phyloP scores from a whole-genome alignment of 805 yeast species.

The Yamadazyma olivae region DNA sequence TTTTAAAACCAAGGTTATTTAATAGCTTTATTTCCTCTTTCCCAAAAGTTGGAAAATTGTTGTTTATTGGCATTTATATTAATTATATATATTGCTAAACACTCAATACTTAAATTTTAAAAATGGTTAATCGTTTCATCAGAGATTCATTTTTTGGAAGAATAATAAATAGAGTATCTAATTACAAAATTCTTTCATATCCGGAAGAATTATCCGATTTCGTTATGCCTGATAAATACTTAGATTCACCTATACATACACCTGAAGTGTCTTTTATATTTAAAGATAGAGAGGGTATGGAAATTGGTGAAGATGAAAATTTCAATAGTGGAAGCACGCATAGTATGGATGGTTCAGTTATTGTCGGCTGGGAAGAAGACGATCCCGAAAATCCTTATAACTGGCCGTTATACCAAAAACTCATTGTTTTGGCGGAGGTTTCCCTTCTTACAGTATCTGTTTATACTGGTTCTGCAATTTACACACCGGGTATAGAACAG shows the following conservation, averaged over 20 bases:
- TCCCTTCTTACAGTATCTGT: slow-evolving; percentile 31
- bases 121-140: too few species aligned
- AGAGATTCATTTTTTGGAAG: slow-evolving; percentile 33
- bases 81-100: too few species aligned
- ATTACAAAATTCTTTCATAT: slow-evolving; percentile 19
- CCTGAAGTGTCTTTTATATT: not conserved
- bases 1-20: too few species aligned
- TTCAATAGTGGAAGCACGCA: not conserved
- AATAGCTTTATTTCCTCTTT: too few species aligned
- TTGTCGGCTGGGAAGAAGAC: slow-evolving; percentile 36
- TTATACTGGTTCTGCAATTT: slow-evolving; percentile 55
- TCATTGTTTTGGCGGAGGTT: slow-evolving; percentile 29
- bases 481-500: slow-evolving; percentile 49
- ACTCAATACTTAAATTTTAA: too few species aligned
- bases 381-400: slow-evolving; percentile 58
- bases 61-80: too few species aligned
- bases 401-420: slow-evolving; percentile 47
- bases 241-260: slow-evolving; percentile 1
- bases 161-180: slow-evolving; percentile 23
- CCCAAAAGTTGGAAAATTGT: too few species aligned
- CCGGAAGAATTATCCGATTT: slow-evolving; percentile 28
- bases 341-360: slow-evolving; percentile 1
- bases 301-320: not conserved
- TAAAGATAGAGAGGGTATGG: not conserved
- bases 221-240: slow-evolving; percentile 31